Base-by-base conservation (phyloP, 192 early-diverging fungal species). In the Podila verticillata region DNA sequence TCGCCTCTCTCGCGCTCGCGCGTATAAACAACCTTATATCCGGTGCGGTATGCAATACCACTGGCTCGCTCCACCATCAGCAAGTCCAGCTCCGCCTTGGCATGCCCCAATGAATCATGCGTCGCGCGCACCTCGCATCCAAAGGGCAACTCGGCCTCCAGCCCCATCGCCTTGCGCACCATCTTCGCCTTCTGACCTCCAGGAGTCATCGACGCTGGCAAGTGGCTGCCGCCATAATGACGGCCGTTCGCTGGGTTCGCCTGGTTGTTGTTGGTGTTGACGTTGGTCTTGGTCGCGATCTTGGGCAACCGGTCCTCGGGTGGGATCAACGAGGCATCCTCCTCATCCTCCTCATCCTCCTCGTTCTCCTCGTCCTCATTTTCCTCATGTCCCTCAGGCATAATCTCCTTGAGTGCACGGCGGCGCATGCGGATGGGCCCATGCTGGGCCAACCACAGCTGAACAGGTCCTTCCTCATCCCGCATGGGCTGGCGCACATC, bases 361-460 rank as follows among this genome's bases (percentile, higher is more conserved):
- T 17, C 59, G 8, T 63, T 10, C 12, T 47, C 17, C 36, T 65
- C 65, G 13, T 56, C 49, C n/a, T n/a, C 15, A 19, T 15, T 20
- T 30, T 32, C 63, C 26, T 48, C 29, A 13, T 67, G 49, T 8
- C 17, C 28, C n/a, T 63, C 60, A 0, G 51, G 26, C 2, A 68
- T 7, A 13, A 80, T 44, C 13, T 80, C 77, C 28, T 36, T 39
- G 39, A 80, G 48, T 4, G 66, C 17, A 39, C 70, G 58, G n/a
- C 77, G 77, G 22, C 77, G 69, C 65, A 80, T 68, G 26, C 77
- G 69, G 48, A 80, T 80, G 2, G 77, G 65, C 22, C 77, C 77
- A 80, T 80, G 77, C 35, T 80, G 77, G 10, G 77, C 77, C 61
- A 80, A 59, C 77, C 77, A 80, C 15, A 80, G 24, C 66, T 80